Base-by-base conservation (phyloP, 768 basidiomycete genomes). In the Collybiopsis confluens region DNA sequence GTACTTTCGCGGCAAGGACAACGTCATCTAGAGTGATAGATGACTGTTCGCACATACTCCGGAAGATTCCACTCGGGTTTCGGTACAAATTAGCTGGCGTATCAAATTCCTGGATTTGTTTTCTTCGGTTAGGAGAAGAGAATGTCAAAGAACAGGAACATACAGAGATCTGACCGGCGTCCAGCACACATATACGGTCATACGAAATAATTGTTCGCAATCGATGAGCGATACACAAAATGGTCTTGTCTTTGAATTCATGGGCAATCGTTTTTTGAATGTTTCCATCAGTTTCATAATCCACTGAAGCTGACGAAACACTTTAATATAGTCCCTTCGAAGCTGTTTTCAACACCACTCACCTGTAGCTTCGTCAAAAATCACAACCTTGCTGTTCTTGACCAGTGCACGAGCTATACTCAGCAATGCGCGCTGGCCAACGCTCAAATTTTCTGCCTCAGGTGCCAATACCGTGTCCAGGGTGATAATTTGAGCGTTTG, bases 391-490 rank as follows among this genome's bases (percentile, higher is more conserved):
- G 8, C 78, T 73, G 62, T 84, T 76, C 54, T 85, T 80, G 23
- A 86, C 85, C 13, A 88, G 65, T 6, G 86, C 87, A 28, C 86
- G 69, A 15, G 86, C 86, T 27, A 87, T 70, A 3, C 80, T 81
- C 9, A 86, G 78, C 21, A 87, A 66, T 7, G 76, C 79, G 38
- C 84, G 68, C 83, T 66, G 65, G 20, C 80, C 78, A 16, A 82
- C 75, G n/a, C 79, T 80, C 54, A 86, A 57, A 56, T 85, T 86
- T 13, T 64, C 65, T 9, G 87, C 86, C 59, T 86, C 86, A 47
- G 79, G 79, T 28, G 85, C 84, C 36, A 88, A 72, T 1, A 71
- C 65, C 27, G 77, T 79, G 59, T 88, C 86, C 10, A 88, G 70
- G 2, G 76, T 76, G 67, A 86, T 47, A 21, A 9, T 82, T 3